Conservation (phyloP, 495 filamentous ascomycete genomes). For the Aspergillus indologenus region DNA sequence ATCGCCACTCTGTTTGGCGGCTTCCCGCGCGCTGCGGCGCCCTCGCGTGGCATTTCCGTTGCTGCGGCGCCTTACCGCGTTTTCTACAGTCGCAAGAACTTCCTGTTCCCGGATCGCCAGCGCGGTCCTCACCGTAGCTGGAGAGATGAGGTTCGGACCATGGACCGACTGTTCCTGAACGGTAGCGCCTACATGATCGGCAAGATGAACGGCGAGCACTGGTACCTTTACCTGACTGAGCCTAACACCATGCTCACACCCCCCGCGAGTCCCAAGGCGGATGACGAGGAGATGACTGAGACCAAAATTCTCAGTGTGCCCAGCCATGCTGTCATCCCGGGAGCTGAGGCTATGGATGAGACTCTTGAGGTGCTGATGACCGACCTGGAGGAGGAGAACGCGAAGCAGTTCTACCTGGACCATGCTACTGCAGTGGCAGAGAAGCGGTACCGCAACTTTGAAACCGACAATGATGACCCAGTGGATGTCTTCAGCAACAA, state of each 20-base stretch:
- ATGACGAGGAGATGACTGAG: constrained; percentile 57
- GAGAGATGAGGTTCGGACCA: constrained; percentile 87
- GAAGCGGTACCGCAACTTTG: constrained; percentile 59
- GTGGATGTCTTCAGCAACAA: constrained; percentile 80
- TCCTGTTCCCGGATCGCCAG: constrained; percentile 93
- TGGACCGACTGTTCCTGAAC: constrained; percentile 85
- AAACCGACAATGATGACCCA: constrained; percentile 51
- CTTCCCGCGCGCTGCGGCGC: constrained; percentile 65
- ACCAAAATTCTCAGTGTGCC: constrained; percentile 62
- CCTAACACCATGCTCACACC: constrained; percentile 79
- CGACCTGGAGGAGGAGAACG: constrained; percentile 86
- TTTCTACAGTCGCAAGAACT: constrained; percentile 99
- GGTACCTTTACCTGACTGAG: constrained; percentile 96
- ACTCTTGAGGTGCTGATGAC: constrained; percentile 98
- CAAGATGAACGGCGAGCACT: constrained; percentile 99
- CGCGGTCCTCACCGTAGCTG: constrained; percentile 94
- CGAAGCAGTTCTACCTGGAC: constrained; percentile 94
- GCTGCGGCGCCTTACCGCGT: constrained; percentile 89
- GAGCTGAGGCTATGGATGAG: constrained; percentile 65
- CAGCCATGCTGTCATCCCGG: constrained; percentile 28
- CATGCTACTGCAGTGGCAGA: constrained; percentile 88
- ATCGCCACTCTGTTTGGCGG: constrained; percentile 86
- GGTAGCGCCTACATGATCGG: constrained; percentile 99
- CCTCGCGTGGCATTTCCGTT: constrained; percentile 55
- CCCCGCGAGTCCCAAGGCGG: constrained; percentile 67